A percentile compares a stretch with the other conserved stretches of the same genome.
phyloP scores from a whole-genome alignment of 306 rosid genomes.

The Quercus gilva region DNA sequence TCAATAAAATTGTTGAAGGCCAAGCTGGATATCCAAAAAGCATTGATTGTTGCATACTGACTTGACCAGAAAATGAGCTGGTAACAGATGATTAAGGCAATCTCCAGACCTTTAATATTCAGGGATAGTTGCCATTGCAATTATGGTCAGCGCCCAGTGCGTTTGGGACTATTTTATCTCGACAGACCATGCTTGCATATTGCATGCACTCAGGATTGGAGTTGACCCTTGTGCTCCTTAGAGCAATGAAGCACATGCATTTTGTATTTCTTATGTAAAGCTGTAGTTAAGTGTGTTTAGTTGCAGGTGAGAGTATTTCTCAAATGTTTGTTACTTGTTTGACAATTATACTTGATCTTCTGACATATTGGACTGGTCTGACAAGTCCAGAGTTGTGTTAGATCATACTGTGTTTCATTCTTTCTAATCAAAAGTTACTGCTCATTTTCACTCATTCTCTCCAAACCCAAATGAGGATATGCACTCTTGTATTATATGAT shows the following conservation, averaged over 20 bases:
- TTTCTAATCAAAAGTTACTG: not conserved
- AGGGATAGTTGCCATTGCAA: constrained; percentile 13
- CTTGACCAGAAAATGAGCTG: constrained; percentile 32
- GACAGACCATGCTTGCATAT: constrained; percentile 14
- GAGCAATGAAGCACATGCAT: constrained; percentile 17
- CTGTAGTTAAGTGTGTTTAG: constrained; percentile 41
- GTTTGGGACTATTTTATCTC: not conserved
- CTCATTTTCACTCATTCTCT: constrained; percentile 11
- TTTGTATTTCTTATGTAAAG: constrained; percentile 59
- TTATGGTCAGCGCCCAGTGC: constrained; percentile 15
- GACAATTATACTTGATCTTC: constrained; percentile 30
- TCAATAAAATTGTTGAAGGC: constrained; percentile 37
- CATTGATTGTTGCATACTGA: constrained; percentile 21
- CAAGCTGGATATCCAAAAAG: constrained; percentile 18
- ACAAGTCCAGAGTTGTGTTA: constrained; percentile 25
- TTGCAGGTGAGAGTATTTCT: constrained; percentile 40
- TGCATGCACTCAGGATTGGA: constrained; percentile 24
- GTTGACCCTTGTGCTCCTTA: constrained; percentile 24
- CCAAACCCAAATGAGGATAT: not conserved
- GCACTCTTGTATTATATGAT: too few species aligned
- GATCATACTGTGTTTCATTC: constrained; percentile 23
- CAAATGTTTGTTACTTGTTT: constrained; percentile 29
- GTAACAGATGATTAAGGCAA: constrained; percentile 13
- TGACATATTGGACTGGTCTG: constrained; percentile 30
- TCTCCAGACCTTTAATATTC: constrained; percentile 10